phyloP scores from a whole-genome alignment of 768 basidiomycete species.

The Stropharia rugosoannulata region DNA sequence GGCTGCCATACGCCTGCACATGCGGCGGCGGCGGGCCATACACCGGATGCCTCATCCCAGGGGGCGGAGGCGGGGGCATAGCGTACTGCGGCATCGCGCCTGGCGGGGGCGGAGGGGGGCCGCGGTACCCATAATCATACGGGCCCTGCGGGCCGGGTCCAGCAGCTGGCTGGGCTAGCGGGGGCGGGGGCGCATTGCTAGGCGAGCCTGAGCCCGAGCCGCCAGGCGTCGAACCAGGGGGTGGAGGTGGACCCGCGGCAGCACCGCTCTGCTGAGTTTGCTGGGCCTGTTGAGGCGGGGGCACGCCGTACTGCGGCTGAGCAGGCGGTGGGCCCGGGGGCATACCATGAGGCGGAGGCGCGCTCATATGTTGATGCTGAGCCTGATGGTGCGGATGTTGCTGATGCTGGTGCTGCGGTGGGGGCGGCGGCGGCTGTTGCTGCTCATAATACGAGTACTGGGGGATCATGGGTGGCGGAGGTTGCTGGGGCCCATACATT shows the following conservation, averaged over 20 bases:
- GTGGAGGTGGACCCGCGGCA: not conserved
- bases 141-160: slow-evolving; percentile 6
- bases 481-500: slow-evolving; percentile 25
- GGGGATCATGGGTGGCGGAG: slow-evolving; percentile 19
- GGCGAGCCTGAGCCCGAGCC: not conserved
- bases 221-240: not conserved
- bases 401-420: slow-evolving; percentile 4
- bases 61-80: slow-evolving; percentile 21
- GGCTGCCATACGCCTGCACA: not conserved
- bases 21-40: slow-evolving; percentile 22
- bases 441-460: slow-evolving; percentile 28
- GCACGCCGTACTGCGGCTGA: not conserved
- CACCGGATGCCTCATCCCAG: slow-evolving; percentile 16
- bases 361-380: slow-evolving; percentile 15
- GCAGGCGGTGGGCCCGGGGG: slow-evolving; percentile 1
- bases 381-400: slow-evolving; percentile 27
- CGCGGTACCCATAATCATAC: slow-evolving; percentile 17
- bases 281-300: not conserved
- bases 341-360: slow-evolving; percentile 12
- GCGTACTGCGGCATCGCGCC: slow-evolving; percentile 10
- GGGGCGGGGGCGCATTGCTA: slow-evolving; percentile 12
- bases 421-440: slow-evolving; percentile 19
- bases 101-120: not conserved
- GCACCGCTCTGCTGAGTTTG: not conserved
- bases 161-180: not conserved